These are phyloP conservation scores for Plantago ovata DNA, from an alignment of 257 asterid genomes.

Conservation along the genomic window DNA sequence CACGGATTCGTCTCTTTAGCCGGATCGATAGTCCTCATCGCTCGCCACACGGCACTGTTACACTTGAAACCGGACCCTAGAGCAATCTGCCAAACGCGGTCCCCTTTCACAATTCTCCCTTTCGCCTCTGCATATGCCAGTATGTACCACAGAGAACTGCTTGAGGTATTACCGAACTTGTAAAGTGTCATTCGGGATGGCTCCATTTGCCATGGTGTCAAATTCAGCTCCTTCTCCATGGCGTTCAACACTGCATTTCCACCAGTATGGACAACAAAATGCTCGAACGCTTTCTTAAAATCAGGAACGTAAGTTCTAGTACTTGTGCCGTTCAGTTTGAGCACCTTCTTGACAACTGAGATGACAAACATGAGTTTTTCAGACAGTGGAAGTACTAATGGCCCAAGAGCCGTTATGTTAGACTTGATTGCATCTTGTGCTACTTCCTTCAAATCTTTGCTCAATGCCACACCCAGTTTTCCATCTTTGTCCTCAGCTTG, in stretches of 20 bases:
- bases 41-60: conserved; percentile 4
- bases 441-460: background rate
- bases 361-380: background rate
- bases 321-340: background rate
- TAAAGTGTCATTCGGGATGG: background rate
- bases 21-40: background rate
- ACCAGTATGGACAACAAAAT: background rate
- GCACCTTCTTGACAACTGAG: background rate
- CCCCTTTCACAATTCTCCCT: background rate
- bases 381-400: background rate
- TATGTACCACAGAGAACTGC: background rate
- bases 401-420: background rate
- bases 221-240: background rate
- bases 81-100: background rate
- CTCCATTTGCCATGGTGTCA: background rate
- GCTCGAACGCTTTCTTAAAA: conserved; percentile 1
- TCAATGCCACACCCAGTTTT: background rate
- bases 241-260: background rate
- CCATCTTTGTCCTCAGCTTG: background rate
- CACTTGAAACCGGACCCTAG: conserved; percentile 2
- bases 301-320: background rate
- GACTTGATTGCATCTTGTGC: background rate
- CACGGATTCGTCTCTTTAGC: background rate
- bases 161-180: background rate
- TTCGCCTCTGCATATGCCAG: background rate